A percentile compares a stretch with the other conserved stretches of the same genome.
Conservation (phyloP, 768 basidiomycete species). For the Pulveroboletus sp. region DNA sequence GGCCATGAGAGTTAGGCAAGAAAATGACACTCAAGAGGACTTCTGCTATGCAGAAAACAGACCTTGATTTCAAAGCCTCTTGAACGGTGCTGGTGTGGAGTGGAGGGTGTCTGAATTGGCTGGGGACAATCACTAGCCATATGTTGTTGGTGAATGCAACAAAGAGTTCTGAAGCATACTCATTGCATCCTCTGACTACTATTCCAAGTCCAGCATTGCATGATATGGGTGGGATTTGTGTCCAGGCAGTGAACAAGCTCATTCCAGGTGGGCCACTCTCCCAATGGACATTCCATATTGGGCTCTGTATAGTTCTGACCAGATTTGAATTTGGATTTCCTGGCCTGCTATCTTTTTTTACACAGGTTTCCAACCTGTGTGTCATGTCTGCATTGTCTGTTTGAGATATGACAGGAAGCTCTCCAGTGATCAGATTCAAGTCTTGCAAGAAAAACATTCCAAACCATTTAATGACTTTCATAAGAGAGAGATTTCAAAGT, state of each 20-base stretch:
- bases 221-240: background rate
- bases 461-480: conserved; percentile 3
- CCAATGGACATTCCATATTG: no score
- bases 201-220: background rate
- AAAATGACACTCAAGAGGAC: conserved; percentile 1
- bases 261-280: conserved; percentile 9
- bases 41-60: background rate
- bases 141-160: conserved; percentile 1
- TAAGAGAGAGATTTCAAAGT: background rate
- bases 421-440: conserved; percentile 3
- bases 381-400: background rate
- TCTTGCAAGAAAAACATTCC: conserved; percentile 9
- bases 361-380: background rate
- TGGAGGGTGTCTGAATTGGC: no score
- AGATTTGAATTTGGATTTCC: no score
- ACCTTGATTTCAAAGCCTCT: conserved; percentile 2
- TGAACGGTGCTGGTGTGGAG: no score
- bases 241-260: conserved; percentile 1
- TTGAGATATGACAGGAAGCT: background rate
- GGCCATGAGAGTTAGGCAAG: conserved; percentile 3
- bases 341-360: background rate
- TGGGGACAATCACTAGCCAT: background rate
- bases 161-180: background rate
- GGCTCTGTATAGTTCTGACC: no score
- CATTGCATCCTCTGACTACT: background rate